phyloP scores from a whole-genome alignment of 257 asterid species.

The Fraxinus quadrangulata region DNA sequence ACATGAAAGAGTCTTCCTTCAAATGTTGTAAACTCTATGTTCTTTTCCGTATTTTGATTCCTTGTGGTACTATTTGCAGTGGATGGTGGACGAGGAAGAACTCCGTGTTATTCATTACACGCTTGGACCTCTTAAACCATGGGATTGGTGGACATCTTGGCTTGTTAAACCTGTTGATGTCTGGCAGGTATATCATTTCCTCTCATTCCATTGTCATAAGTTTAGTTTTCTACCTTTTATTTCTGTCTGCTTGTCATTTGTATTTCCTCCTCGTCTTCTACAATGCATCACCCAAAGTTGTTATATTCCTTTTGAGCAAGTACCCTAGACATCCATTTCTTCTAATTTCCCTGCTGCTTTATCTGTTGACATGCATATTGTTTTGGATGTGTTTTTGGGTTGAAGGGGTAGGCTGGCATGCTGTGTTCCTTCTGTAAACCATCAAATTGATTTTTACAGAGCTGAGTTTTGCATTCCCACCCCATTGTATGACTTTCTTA shows the following conservation, averaged over 20 bases:
- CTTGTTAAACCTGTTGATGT: constrained; percentile 95
- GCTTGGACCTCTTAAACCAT: constrained; percentile 98
- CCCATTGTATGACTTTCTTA: constrained; percentile 20
- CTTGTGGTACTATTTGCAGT: constrained; percentile 48
- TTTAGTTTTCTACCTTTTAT: constrained; percentile 8
- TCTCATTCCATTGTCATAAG: constrained; percentile 5
- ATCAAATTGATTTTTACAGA: neutral
- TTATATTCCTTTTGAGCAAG: neutral
- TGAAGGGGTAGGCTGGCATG: neutral
- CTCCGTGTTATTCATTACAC: constrained; percentile 95
- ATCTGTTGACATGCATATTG: neutral
- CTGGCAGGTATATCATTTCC: constrained; percentile 77
- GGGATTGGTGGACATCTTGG: constrained; percentile 99
- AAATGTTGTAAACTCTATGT: constrained; percentile 4
- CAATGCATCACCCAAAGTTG: neutral
- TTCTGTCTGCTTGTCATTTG: constrained; percentile 22
- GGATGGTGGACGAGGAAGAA: constrained; percentile 97
- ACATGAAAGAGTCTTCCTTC: constrained; percentile 18
- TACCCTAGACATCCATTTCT: neutral
- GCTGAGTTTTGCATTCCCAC: neutral
- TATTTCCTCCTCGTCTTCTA: constrained; percentile 5
- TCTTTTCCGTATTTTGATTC: constrained; percentile 21
- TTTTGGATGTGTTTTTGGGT: neutral
- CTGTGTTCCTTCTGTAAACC: neutral
- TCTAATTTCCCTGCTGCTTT: neutral